Percentiles rank a stretch among this genome's conserved stretches.
phyloP scores from a whole-genome alignment of 495 filamentous ascomycete genomes.

The Xylaria palmicola region DNA sequence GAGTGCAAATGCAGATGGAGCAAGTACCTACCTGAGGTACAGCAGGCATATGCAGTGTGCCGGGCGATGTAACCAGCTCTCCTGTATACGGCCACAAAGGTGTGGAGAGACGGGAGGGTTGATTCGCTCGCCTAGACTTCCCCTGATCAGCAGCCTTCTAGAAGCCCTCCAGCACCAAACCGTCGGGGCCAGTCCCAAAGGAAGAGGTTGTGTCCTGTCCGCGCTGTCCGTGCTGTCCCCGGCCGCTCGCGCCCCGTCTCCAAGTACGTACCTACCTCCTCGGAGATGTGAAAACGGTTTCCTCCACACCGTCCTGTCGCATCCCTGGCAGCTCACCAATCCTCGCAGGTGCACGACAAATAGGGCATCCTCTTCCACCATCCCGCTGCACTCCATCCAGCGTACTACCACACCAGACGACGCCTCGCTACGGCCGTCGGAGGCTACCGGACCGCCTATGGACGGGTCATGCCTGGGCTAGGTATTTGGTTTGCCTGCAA shows the following conservation, averaged over 20 bases:
- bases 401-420: background rate
- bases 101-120: background rate
- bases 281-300: slow-evolving; percentile 8
- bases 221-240: background rate
- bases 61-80: slow-evolving; percentile 1
- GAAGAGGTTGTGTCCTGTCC: background rate
- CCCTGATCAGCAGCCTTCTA: slow-evolving; percentile 7
- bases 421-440: background rate
- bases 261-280: background rate
- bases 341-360: background rate
- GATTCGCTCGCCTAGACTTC: slow-evolving; percentile 6
- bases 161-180: slow-evolving; percentile 3
- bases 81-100: background rate
- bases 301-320: background rate
- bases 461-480: too few relatives aligned
- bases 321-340: background rate
- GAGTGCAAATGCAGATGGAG: too few relatives aligned
- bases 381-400: background rate
- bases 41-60: background rate
- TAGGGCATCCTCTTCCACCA: background rate
- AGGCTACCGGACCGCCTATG: background rate
- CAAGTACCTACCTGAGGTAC: background rate
- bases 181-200: background rate
- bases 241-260: too few relatives aligned
- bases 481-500: background rate